These are phyloP conservation scores for Neckera pumila DNA, from an alignment of 225 moss, liverwort and hornwort species.

Conservation along the genomic window DNA sequence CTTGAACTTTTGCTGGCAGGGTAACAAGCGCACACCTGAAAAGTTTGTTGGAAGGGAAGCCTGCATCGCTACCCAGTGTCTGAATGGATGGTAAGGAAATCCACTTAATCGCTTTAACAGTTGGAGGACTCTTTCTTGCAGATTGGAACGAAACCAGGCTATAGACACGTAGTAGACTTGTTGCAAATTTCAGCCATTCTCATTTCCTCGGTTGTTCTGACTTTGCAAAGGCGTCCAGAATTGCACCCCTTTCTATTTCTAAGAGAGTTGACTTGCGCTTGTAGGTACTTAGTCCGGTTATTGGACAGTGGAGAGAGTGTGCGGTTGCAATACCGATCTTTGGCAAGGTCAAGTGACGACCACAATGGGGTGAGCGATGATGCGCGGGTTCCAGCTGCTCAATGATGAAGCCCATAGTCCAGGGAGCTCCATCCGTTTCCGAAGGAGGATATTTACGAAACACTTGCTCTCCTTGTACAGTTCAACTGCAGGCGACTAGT, in stretches of 20 bases:
- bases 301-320: constrained; percentile 96
- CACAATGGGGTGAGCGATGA: constrained; percentile 60
- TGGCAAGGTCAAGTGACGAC: constrained; percentile 57
- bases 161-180: not conserved
- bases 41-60: constrained; percentile 96
- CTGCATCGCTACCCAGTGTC: constrained; percentile 77
- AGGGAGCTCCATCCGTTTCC: not conserved
- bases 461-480: not conserved
- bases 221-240: not conserved
- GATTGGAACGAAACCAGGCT: not conserved
- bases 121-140: not conserved
- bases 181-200: not conserved
- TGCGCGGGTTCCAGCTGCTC: constrained; percentile 35
- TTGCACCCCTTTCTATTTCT: not conserved
- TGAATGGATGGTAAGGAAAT: constrained; percentile 81
- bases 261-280: not conserved
- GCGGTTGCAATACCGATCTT: constrained; percentile 84
- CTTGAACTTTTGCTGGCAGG: constrained; percentile 39
- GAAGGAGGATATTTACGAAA: not conserved
- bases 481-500: not conserved
- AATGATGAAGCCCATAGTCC: not conserved
- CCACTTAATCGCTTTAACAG: not conserved
- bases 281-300: constrained; percentile 85
- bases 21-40: constrained; percentile 95
- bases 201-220: not conserved